These are phyloP conservation scores for Penicillium sp. DNA, from an alignment of 2,329 filamentous ascomycete species.

Conservation along the genomic window DNA sequence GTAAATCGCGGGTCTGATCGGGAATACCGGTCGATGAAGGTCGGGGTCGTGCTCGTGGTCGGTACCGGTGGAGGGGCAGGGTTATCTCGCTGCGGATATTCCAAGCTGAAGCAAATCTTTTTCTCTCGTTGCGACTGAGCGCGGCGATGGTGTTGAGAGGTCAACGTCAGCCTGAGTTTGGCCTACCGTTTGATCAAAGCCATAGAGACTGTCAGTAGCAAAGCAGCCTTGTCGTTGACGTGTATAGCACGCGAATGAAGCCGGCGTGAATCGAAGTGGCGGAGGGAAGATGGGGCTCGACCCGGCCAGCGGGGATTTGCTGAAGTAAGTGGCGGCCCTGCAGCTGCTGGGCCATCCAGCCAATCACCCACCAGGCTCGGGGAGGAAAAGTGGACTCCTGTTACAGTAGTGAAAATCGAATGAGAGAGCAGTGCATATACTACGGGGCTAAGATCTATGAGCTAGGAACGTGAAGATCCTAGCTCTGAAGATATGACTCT, in stretches of 20 bases:
- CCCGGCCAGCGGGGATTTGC: neutral
- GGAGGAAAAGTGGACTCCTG: neutral
- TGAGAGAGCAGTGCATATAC: no score
- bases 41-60: neutral
- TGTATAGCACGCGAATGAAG: neutral
- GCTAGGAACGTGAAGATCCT: no score
- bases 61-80: slow-evolving; percentile 1
- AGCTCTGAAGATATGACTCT: no score
- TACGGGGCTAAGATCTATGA: no score
- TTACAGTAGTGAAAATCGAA: no score
- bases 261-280: slow-evolving; percentile 9
- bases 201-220: slow-evolving; percentile 3
- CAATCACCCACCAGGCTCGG: neutral
- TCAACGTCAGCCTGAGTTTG: neutral
- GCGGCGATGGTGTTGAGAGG: slow-evolving; percentile 1
- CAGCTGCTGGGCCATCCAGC: neutral
- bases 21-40: neutral
- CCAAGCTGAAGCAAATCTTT: slow-evolving; percentile 5
- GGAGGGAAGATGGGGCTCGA: slow-evolving; percentile 2
- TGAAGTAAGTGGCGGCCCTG: slow-evolving; percentile 7
- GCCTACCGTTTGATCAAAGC: slow-evolving; percentile 2
- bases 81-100: slow-evolving; percentile 5
- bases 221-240: neutral
- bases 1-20: neutral
- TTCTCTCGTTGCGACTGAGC: neutral